Evolutionary conservation across 495 filamentous ascomycete species (phyloP).

Genomic region (Hypoxylon fragiforme): DNA sequence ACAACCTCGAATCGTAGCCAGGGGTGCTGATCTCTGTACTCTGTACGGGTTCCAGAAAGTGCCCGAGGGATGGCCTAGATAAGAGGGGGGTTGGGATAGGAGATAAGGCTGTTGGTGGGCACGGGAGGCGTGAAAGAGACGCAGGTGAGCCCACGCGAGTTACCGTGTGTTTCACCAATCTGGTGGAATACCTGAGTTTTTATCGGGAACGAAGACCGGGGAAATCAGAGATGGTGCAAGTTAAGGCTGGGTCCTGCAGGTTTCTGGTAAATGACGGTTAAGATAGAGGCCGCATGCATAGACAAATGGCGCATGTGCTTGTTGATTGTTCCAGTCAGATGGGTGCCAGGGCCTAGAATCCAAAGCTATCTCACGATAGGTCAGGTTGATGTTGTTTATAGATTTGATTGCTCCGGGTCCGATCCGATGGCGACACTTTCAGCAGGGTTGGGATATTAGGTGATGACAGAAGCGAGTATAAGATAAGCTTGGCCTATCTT

Average conservation of each 20-base stretch:
- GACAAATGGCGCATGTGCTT: slow-evolving; percentile 30
- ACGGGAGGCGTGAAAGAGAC: slow-evolving; percentile 17
- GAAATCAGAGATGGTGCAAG: slow-evolving; percentile 17
- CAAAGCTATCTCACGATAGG: slow-evolving; percentile 25
- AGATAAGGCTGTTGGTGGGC: slow-evolving; percentile 32
- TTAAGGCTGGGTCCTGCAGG: slow-evolving; percentile 25
- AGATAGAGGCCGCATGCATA: slow-evolving; percentile 24
- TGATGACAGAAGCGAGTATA: slow-evolving; percentile 53
- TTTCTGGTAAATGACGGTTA: slow-evolving; percentile 28
- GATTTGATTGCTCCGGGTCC: slow-evolving; percentile 22
- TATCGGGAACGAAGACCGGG: slow-evolving; percentile 25
- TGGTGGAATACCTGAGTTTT: slow-evolving; percentile 28
- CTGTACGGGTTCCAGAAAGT: slow-evolving; percentile 15
- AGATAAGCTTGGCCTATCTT: slow-evolving; percentile 58
- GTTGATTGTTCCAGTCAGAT: slow-evolving; percentile 24
- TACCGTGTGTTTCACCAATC: slow-evolving; percentile 25
- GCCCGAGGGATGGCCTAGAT: slow-evolving; percentile 16
- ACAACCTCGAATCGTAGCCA: slow-evolving; percentile 29
- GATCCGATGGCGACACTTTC: slow-evolving; percentile 5
- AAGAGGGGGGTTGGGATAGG: slow-evolving; percentile 19
- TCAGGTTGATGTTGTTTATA: slow-evolving; percentile 21
- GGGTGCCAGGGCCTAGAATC: slow-evolving; percentile 21
- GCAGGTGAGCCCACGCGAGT: slow-evolving; percentile 28
- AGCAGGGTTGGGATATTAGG: slow-evolving; percentile 39
- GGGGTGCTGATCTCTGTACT: slow-evolving; percentile 27